Base-by-base conservation (phyloP, 2,329 filamentous ascomycete genomes). In the Xylaria sp. region DNA sequence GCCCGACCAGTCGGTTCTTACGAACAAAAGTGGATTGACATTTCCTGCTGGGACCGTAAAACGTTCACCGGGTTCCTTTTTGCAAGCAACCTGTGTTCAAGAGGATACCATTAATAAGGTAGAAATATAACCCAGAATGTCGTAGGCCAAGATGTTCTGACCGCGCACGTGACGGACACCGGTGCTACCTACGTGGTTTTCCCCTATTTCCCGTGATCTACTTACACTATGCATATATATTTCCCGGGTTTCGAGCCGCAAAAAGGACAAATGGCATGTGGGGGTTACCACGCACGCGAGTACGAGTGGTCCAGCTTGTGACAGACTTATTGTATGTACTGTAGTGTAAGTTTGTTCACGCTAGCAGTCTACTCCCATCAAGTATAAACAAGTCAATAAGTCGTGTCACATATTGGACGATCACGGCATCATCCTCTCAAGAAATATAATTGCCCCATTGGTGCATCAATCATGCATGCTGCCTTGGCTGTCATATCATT, bases 161-260 rank as follows among this genome's bases (percentile, higher is more conserved):
- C 3, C 36, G 4, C n/a, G 7, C 57, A 32, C 41, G 23, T 34
- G 41, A 45, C 20, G 8, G 30, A 23, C 52, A 15, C 15, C 25
- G 13, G 7, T 32, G 56, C 30, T 61, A 34, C 18, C 15, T 43
- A 9, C 32, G 4, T 23, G 5, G 55, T 20, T 20, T 48, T 48
- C 25, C 25, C 30, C 59, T 43, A 18, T 25, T 13, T 39, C 23
- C 25, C 41, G 30, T n/a, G 25, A 32, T 43, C 15, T 8, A 36
- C 28, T n/a, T 57, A n/a, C n/a, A n/a, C n/a, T n/a, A n/a, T n/a
- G n/a, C n/a, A n/a, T n/a, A n/a, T n/a, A 25, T 58, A 53, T 62
- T 65, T 46, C 13, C 66, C 58, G 61, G 25, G 20, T 48, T 53
- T 59, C n/a, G 52, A 62, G 62, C 58, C 57, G 45, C 46, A 55